phyloP scores from a whole-genome alignment of 371 early-diverging fungal genomes.

The Ordospora colligata region DNA sequence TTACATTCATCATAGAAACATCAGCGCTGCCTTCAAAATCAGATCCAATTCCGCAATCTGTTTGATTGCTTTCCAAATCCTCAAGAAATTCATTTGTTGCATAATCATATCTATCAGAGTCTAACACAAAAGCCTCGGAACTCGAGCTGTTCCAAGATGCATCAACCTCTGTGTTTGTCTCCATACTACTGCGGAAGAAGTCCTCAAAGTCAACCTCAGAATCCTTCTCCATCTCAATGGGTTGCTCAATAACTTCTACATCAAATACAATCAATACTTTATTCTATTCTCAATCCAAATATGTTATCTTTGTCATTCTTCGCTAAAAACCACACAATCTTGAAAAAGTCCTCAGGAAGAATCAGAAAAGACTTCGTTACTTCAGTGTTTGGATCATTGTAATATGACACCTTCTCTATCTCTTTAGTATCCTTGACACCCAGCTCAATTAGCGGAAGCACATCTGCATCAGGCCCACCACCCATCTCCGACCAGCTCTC shows the following conservation, averaged over 20 bases:
- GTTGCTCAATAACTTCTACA: not conserved
- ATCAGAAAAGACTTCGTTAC: slow-evolving; percentile 26
- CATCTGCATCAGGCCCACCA: slow-evolving; percentile 40
- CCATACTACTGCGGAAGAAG: not conserved
- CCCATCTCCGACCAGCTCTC: slow-evolving; percentile 44
- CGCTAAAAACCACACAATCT: slow-evolving; percentile 24
- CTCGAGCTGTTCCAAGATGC: not conserved
- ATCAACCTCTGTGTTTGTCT: not conserved
- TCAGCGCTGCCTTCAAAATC: no score
- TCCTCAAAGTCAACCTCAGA: not conserved
- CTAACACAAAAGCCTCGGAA: not conserved
- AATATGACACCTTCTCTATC: slow-evolving; percentile 15
- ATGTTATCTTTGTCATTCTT: slow-evolving; percentile 47
- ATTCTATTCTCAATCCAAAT: slow-evolving; percentile 34
- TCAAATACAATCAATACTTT: slow-evolving; percentile 11
- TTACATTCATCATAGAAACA: no score
- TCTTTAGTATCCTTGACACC: slow-evolving; percentile 26
- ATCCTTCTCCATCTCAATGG: not conserved
- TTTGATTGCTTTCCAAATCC: no score
- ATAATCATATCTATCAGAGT: not conserved
- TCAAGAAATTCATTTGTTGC: no score
- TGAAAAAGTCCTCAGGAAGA: slow-evolving; percentile 49
- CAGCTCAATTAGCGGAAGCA: slow-evolving; percentile 23
- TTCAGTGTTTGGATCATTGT: slow-evolving; percentile 38
- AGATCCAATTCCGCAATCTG: no score